phyloP scores from a whole-genome alignment of 371 early-diverging fungal genomes.

The Mucor piriformis region DNA sequence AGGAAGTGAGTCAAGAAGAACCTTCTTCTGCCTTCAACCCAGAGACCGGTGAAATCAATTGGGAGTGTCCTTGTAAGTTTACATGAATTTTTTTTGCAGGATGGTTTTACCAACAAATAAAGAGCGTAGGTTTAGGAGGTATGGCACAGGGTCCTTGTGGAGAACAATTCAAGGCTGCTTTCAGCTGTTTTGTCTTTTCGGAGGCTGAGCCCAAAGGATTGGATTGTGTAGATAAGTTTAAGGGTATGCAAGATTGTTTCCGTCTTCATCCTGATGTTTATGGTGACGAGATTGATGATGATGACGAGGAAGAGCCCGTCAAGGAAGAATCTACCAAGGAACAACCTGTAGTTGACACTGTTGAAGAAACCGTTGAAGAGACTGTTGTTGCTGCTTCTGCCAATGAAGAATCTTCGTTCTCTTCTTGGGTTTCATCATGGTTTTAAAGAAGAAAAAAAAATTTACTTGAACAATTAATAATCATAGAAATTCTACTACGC shows the following conservation, averaged over 20 bases:
- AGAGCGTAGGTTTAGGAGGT: conserved; percentile 67
- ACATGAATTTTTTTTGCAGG: too few species aligned
- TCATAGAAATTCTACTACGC: too few species aligned
- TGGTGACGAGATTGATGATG: conserved; percentile 64
- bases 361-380: conserved; percentile 21
- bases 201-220: conserved; percentile 86
- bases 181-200: conserved; percentile 95
- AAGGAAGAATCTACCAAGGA: conserved; percentile 21
- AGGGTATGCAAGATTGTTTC: conserved; percentile 89
- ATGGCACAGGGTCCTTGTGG: conserved; percentile 98
- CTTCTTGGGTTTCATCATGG: conserved; percentile 27
- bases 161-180: conserved; percentile 94
- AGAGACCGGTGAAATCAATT: conserved; percentile 96
- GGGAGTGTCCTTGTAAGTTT: conserved; percentile 95
- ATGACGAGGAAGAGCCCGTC: conserved; percentile 59
- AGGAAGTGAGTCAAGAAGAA: conserved; percentile 30
- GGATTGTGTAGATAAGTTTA: conserved; percentile 84
- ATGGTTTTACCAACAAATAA: neutral
- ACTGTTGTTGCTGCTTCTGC: conserved; percentile 2
- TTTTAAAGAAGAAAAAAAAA: too few species aligned
- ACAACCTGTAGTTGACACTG: conserved; percentile 6
- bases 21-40: conserved; percentile 63
- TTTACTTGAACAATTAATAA: too few species aligned
- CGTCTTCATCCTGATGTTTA: conserved; percentile 80
- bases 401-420: conserved; percentile 15